A percentile compares a stretch with the other conserved stretches of the same genome.
Evolutionary conservation across 768 basidiomycete genomes (phyloP).

Genomic region (Amanita exitialis): DNA sequence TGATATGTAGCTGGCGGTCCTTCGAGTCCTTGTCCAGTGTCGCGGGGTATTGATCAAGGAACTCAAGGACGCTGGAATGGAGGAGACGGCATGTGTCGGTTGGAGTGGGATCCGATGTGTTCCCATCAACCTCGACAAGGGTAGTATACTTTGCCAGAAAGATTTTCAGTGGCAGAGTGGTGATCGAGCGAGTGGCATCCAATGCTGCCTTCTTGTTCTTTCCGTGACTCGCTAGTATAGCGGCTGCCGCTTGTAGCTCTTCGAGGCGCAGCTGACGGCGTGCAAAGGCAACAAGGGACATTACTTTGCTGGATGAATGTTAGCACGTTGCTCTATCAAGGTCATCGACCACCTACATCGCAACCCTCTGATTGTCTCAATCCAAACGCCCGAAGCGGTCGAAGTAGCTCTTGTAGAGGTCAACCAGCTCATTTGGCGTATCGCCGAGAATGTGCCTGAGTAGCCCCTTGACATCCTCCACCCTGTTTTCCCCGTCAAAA

Average conservation of each 20-base stretch:
- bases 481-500: slow-evolving; percentile 10
- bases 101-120: slow-evolving; percentile 5
- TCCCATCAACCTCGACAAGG: slow-evolving; percentile 7
- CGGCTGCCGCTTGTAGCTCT: slow-evolving; percentile 17
- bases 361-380: slow-evolving; percentile 3
- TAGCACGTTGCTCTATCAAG: not conserved
- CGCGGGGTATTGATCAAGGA: slow-evolving; percentile 12
- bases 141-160: slow-evolving; percentile 9
- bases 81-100: slow-evolving; percentile 15
- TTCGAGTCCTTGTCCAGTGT: slow-evolving; percentile 8
- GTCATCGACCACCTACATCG: slow-evolving; percentile 9
- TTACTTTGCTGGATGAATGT: slow-evolving; percentile 14
- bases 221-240: slow-evolving; percentile 9
- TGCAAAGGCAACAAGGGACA: slow-evolving; percentile 18
- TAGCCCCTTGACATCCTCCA: slow-evolving; percentile 12
- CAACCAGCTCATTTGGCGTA: slow-evolving; percentile 10
- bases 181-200: not conserved
- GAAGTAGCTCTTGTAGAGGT: slow-evolving; percentile 13
- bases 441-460: slow-evolving; percentile 5
- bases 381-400: slow-evolving; percentile 7
- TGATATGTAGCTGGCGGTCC: slow-evolving; percentile 9
- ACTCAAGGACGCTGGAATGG: slow-evolving; percentile 18
- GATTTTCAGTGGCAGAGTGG: slow-evolving; percentile 8
- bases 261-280: slow-evolving; percentile 16
- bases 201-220: slow-evolving; percentile 2